phyloP scores from a whole-genome alignment of 176 grass and related monocot species.

The Lolium multiflorum region DNA sequence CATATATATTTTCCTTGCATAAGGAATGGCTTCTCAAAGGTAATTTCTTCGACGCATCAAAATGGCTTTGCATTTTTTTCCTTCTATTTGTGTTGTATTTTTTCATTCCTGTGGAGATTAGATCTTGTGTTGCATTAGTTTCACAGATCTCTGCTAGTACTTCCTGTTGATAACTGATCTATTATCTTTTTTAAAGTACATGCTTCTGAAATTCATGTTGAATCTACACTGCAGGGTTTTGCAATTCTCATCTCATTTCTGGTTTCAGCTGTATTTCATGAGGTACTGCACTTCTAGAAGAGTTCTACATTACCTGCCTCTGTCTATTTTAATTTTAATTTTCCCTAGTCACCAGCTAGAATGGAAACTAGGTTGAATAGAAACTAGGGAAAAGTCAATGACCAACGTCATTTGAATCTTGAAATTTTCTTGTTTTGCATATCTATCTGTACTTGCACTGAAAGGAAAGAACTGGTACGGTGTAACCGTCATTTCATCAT shows the following conservation, averaged over 20 bases:
- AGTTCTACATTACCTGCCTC: background rate
- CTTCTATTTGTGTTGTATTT: background rate
- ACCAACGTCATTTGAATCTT: background rate
- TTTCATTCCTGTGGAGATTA: background rate
- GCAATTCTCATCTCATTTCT: slow-evolving; percentile 91
- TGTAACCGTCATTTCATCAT: slow-evolving; percentile 3
- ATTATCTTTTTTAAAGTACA: background rate
- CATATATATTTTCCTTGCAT: slow-evolving; percentile 96
- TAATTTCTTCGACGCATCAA: slow-evolving; percentile 47
- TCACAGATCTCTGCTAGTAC: background rate
- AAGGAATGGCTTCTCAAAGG: slow-evolving; percentile 85
- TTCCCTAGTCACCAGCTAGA: background rate
- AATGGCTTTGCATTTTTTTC: background rate
- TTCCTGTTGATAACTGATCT: background rate
- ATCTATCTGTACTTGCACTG: background rate
- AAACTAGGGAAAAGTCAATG: background rate
- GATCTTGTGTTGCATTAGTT: background rate
- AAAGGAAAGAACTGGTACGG: background rate
- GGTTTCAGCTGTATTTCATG: slow-evolving; percentile 92
- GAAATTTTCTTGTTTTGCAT: background rate
- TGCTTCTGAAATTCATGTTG: slow-evolving; percentile 26
- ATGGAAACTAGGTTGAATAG: slow-evolving; percentile 13
- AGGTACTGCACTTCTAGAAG: slow-evolving; percentile 60
- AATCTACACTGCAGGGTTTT: slow-evolving; percentile 71
- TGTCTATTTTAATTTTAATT: background rate